Evolutionary conservation across 176 grass and related monocot genomes (phyloP), one percentile per base, ranked within the genome.

Genomic region (Metroxylon sagu): DNA sequence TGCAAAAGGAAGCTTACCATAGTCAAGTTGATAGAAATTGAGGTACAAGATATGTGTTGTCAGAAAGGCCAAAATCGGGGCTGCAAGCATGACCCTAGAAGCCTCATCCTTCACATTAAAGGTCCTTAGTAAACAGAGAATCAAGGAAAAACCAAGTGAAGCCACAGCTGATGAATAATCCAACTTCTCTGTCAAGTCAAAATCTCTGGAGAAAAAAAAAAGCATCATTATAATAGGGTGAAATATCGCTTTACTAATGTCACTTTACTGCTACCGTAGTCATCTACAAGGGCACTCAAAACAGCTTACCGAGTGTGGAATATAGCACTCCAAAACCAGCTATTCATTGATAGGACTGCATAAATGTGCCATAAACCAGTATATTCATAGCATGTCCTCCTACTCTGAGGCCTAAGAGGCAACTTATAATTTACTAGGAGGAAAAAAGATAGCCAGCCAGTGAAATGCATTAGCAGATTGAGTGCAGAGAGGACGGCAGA

Each of bases 31-130:
- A 15, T 97, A 97, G 69, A 91, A 97, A 69, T 97, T 97, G 62
- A 97, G 92, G 76, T 85, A 97, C 58, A 97, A 80, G 51, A 91
- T 87, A 61, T 97, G 92, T 31, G 92, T 97, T 28, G 92, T 97
- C 65, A 97, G 81, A 14, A 97, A 97, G 55, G 92, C 92, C 60
- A 97, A 79, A 79, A 97, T 88, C 65, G 92, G 87, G n/a, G 92
- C 78, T 16, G 87, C 68, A 80, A 88, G 73, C 91, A 97, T 97
- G 67, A 97, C 92, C 63, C 92, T 97, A 5, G 75, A 72, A 82
- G 92, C 87, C 72, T 97, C 92, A 75, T 85, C 80, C 67, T 85
- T 90, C 60, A 97, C 92, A 80, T 76, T 85, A 67, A 90, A 97
- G 57, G 81, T 69, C 43, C 92, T 86, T 69, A 97, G 66, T 77